phyloP scores from a whole-genome alignment of 495 filamentous ascomycete species.

The Lophium mytilinum region DNA sequence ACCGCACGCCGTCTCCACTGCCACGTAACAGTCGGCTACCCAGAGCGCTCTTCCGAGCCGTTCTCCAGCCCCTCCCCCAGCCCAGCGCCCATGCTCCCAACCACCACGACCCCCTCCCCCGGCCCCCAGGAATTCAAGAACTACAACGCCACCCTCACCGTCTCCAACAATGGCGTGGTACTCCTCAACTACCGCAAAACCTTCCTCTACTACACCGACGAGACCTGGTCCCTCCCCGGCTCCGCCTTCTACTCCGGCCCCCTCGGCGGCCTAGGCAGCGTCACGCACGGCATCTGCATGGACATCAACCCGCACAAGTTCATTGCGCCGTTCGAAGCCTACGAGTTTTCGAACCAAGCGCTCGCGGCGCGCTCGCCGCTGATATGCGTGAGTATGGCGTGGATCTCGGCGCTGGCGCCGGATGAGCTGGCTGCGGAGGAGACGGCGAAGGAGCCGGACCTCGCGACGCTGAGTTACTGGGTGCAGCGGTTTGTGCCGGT shows the following conservation, averaged over 20 bases:
- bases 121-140: no score
- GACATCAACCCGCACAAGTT: slow-evolving; percentile 78
- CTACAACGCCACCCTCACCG: slow-evolving; percentile 80
- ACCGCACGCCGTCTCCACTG: slow-evolving; percentile 66
- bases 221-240: slow-evolving; percentile 82
- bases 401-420: slow-evolving; percentile 54
- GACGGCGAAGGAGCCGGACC: slow-evolving; percentile 52
- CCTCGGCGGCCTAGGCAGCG: slow-evolving; percentile 36
- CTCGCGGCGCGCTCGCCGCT: slow-evolving; percentile 58
- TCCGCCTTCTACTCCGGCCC: slow-evolving; percentile 50
- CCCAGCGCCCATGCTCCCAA: not conserved
- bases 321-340: slow-evolving; percentile 64
- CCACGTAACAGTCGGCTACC: slow-evolving; percentile 83
- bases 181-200: slow-evolving; percentile 81
- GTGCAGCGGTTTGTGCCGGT: slow-evolving; percentile 72
- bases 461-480: slow-evolving; percentile 85
- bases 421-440: slow-evolving; percentile 36
- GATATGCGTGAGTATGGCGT: slow-evolving; percentile 82
- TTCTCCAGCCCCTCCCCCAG: not conserved
- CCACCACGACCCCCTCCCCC: slow-evolving; percentile 15
- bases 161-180: slow-evolving; percentile 62
- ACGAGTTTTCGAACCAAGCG: slow-evolving; percentile 78
- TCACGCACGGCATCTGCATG: slow-evolving; percentile 86
- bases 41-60: slow-evolving; percentile 43
- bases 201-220: slow-evolving; percentile 87